These are phyloP conservation scores for Letharia lupina DNA, from an alignment of 495 filamentous ascomycete genomes.

Conservation along the genomic window DNA sequence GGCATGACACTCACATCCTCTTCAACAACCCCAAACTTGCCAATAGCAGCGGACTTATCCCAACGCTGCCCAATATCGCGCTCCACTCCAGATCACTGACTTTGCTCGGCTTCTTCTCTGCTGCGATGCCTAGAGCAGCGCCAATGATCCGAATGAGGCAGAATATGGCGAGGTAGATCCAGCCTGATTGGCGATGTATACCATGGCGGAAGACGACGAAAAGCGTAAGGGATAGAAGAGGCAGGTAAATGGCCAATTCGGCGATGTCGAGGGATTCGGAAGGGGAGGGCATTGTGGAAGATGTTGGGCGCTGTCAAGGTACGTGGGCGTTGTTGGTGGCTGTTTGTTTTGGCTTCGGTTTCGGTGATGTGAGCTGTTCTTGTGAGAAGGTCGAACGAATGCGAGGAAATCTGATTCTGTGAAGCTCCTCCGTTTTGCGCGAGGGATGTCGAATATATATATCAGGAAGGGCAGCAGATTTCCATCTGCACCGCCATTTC, in stretches of 20 bases:
- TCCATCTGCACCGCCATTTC: background rate
- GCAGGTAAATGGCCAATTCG: slow-evolving; percentile 19
- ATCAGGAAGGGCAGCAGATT: background rate
- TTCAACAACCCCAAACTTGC: slow-evolving; percentile 20
- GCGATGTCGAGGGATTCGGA: slow-evolving; percentile 18
- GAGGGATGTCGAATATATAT: background rate
- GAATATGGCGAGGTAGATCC: slow-evolving; percentile 17
- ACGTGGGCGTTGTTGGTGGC: background rate
- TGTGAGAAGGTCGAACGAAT: background rate
- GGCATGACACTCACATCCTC: slow-evolving; percentile 11
- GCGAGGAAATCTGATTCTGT: background rate
- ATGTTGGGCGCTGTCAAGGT: background rate
- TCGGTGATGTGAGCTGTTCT: background rate
- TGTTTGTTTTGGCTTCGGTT: background rate
- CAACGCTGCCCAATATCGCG: slow-evolving; percentile 15
- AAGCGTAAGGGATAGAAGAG: slow-evolving; percentile 12
- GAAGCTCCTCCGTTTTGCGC: background rate
- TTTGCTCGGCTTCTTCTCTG: background rate
- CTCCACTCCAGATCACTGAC: slow-evolving; percentile 13
- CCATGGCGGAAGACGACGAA: slow-evolving; percentile 21
- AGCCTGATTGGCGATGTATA: slow-evolving; percentile 15
- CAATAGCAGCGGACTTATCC: slow-evolving; percentile 19
- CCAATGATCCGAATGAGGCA: slow-evolving; percentile 18
- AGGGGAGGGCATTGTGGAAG: slow-evolving; percentile 5
- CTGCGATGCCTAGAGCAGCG: slow-evolving; percentile 14